Evolutionary conservation across 345 rosid species (phyloP).

Genomic region (Eucalyptus sp.): DNA sequence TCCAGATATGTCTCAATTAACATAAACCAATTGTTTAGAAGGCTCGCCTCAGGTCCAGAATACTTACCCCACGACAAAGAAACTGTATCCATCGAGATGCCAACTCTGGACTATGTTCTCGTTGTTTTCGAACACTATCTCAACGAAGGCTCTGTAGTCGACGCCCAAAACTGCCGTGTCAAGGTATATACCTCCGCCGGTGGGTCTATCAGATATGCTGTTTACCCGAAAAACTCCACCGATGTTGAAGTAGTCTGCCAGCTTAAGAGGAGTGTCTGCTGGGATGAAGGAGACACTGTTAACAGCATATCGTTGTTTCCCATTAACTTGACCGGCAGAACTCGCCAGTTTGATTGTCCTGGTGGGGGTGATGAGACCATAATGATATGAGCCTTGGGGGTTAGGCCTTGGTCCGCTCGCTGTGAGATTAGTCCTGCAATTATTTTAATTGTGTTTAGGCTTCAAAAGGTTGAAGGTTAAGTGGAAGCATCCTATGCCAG

Average conservation of each 20-base stretch:
- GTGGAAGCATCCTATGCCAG: not conserved
- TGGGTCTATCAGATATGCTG: slow-evolving; percentile 57
- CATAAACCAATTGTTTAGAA: not conserved
- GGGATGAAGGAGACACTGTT: slow-evolving; percentile 71
- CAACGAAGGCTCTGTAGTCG: slow-evolving; percentile 63
- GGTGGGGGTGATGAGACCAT: slow-evolving; percentile 71
- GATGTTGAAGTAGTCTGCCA: slow-evolving; percentile 84
- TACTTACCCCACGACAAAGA: slow-evolving; percentile 91
- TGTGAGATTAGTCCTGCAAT: slow-evolving; percentile 75
- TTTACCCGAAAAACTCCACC: slow-evolving; percentile 65
- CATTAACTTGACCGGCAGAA: slow-evolving; percentile 76
- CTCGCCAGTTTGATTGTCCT: slow-evolving; percentile 59
- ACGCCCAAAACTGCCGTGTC: slow-evolving; percentile 80
- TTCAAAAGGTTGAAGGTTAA: not conserved
- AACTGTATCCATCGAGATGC: slow-evolving; percentile 81
- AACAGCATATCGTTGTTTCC: slow-evolving; percentile 84
- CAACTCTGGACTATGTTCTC: slow-evolving; percentile 80
- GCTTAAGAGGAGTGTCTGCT: slow-evolving; percentile 84
- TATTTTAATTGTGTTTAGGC: not conserved
- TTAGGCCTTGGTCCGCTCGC: slow-evolving; percentile 99
- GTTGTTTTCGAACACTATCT: slow-evolving; percentile 63
- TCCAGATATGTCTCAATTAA: not conserved
- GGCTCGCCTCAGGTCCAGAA: not conserved
- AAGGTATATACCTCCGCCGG: slow-evolving; percentile 64
- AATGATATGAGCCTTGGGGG: slow-evolving; percentile 98